These are phyloP conservation scores for Coemansia asiatica DNA, from an alignment of 192 early-diverging fungal species.

Conservation along the genomic window DNA sequence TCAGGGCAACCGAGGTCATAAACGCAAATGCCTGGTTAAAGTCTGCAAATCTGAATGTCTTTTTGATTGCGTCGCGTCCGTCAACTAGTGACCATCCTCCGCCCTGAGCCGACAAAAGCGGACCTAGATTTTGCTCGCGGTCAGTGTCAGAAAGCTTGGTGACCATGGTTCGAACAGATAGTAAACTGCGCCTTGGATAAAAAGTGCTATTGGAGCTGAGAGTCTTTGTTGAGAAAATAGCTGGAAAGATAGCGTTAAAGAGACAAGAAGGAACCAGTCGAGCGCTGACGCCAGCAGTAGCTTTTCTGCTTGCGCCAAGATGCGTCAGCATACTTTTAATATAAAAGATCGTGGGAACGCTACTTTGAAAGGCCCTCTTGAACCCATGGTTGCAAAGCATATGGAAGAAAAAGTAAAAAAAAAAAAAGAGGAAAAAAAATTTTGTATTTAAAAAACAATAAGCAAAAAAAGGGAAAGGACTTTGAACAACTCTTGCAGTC, in stretches of 20 bases:
- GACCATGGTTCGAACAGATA: conserved; percentile 21
- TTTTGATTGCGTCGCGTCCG: conserved; percentile 71
- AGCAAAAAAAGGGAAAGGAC: background rate
- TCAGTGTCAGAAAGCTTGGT: conserved; percentile 23
- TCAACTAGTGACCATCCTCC: conserved; percentile 64
- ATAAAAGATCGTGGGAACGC: background rate
- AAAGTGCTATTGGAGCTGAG: background rate
- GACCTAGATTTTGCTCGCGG: conserved; percentile 29
- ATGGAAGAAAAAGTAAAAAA: background rate
- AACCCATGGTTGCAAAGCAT: too few relatives aligned
- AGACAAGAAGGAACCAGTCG: background rate
- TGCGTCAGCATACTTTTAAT: background rate
- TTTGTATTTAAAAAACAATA: too few relatives aligned
- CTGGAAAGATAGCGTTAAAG: background rate
- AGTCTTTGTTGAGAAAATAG: background rate
- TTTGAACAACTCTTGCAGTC: background rate
- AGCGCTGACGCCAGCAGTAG: background rate
- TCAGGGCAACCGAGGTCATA: conserved; percentile 88
- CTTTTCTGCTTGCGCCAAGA: background rate
- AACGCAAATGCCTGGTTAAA: conserved; percentile 92
- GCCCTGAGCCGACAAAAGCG: conserved; percentile 18
- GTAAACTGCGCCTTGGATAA: background rate
- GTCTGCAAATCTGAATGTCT: conserved; percentile 74
- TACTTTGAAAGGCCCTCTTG: background rate
- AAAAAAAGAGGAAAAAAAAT: background rate